Evolutionary conservation across 2,329 filamentous ascomycete genomes (phyloP).

Genomic region (Ascochyta fabae): DNA sequence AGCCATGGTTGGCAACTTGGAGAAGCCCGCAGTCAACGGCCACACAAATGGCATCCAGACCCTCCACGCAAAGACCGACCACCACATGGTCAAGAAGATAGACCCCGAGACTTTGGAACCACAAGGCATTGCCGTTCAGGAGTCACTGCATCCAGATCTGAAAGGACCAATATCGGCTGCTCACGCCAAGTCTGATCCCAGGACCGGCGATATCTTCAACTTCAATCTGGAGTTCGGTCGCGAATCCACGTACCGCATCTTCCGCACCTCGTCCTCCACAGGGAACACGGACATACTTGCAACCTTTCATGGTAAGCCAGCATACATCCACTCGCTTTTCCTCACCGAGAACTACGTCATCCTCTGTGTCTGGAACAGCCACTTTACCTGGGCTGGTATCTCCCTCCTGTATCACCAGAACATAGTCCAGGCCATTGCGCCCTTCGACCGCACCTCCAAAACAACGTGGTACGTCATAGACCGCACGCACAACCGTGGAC

Average conservation of each 20-base stretch:
- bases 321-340: constrained; percentile 86
- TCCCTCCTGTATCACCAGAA: constrained; percentile 70
- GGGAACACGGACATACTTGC: constrained; percentile 75
- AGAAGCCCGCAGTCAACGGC: constrained; percentile 26
- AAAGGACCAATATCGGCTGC: constrained; percentile 71
- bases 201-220: constrained; percentile 79
- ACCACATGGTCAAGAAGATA: constrained; percentile 63
- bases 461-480: constrained; percentile 79
- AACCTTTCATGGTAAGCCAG: constrained; percentile 63
- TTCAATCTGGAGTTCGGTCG: constrained; percentile 74
- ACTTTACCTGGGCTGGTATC: constrained; percentile 64
- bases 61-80: constrained; percentile 68
- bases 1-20: constrained; percentile 3
- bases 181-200: constrained; percentile 74
- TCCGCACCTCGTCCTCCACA: constrained; percentile 66
- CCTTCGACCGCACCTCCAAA: constrained; percentile 63
- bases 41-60: constrained; percentile 52
- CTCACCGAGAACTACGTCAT: constrained; percentile 74
- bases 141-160: constrained; percentile 69
- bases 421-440: constrained; percentile 70
- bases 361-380: constrained; percentile 73
- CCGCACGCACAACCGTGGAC: constrained; percentile 64
- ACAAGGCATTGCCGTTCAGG: constrained; percentile 67
- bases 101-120: constrained; percentile 77
- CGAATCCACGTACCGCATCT: constrained; percentile 70